Evolutionary conservation across 768 basidiomycete species (phyloP), one percentile per base, ranked within the genome.

Genomic region (Dictyophora rubrovolvata): DNA sequence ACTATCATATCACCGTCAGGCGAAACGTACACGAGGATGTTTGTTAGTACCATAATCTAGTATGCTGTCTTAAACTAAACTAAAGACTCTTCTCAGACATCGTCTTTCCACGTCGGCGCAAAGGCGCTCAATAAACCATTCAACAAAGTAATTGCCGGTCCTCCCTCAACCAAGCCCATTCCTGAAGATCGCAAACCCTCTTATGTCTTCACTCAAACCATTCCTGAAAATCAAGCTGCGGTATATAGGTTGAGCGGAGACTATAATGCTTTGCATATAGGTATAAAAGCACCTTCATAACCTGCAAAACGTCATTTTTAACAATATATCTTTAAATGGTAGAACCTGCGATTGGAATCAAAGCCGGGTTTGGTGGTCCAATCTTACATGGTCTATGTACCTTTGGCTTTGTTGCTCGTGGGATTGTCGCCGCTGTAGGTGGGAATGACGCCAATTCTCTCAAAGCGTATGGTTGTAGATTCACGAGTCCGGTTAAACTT

Each of bases 381-480:
- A 92, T 94, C 65, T 78, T 93, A 2, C 91, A 94, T 66, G 91
- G 91, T 28, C 77, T 93, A 22, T 84, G 86, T 18, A 82, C 86
- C 0, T 93, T 80, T 67, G 91, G 91, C 10, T 91, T 91, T 67
- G 86, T 77, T 8, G 92, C 88, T 2, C 83, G 90, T 48, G 87
- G 82, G 1, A 71, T 93, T 56, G 75, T 94, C 61, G 77, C 78
- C 59, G 75, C 77, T 1, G 76, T 85, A 12, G 88, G 82, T 0
- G 78, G 75, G 0, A 78, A 79, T 48, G 80, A 87, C 63, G 77
- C 85, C 2, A 73, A 74, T 3, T 75, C 85, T 1, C 73, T 94
- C 61, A 82, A 77, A 61, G 75, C 82, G 64, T 86, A 87, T 66
- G 84, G 85, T 14, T 84, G 78, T 33, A 77, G 87, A 23, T 94